These are phyloP conservation scores for Clarireedia homoeocarpa DNA, from an alignment of 2,329 filamentous ascomycete genomes.

Conservation along the genomic window DNA sequence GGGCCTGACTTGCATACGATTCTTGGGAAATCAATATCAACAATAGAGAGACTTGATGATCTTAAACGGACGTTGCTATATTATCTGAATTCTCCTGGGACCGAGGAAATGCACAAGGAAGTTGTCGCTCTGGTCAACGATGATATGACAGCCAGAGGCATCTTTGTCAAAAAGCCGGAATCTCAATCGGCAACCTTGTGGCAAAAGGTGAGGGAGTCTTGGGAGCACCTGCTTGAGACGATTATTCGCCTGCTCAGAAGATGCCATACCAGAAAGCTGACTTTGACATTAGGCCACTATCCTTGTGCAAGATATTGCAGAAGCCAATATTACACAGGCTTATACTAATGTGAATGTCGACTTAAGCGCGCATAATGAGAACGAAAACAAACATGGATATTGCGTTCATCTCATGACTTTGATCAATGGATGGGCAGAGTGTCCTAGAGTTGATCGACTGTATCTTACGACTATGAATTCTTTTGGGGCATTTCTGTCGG, in stretches of 20 bases:
- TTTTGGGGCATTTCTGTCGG: conserved; percentile 11
- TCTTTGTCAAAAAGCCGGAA: not conserved
- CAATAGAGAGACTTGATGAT: not conserved
- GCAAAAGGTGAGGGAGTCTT: not conserved
- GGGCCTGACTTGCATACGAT: not conserved
- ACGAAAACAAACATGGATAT: not conserved
- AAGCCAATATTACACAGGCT: not conserved
- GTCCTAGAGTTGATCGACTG: not conserved
- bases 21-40: not conserved
- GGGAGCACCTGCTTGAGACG: no score
- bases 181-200: not conserved
- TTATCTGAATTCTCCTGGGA: not conserved
- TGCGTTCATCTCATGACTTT: not conserved
- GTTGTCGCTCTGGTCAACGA: not conserved
- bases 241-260: no score
- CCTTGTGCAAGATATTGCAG: not conserved
- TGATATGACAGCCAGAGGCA: not conserved
- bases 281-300: not conserved
- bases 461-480: conserved; percentile 11
- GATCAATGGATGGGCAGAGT: not conserved
- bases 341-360: not conserved
- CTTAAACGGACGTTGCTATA: not conserved
- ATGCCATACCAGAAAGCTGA: no score
- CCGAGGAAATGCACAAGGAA: not conserved
- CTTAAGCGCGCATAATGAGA: not conserved